Base-by-base conservation (phyloP, 495 filamentous ascomycete genomes). In the Penicillium crystallinum region DNA sequence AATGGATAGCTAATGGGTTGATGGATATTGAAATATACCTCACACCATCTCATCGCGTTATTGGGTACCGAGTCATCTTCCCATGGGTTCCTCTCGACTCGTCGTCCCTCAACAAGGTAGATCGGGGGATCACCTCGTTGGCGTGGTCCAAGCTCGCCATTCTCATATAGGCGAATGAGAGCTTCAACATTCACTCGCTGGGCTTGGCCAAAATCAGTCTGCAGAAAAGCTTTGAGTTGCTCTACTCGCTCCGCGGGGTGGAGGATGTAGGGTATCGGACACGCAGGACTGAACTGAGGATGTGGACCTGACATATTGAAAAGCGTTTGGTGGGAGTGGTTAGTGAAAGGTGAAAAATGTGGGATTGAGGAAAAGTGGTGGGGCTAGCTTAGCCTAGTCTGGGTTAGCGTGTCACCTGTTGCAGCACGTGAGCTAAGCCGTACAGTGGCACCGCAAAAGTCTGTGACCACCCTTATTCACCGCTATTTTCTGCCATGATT, bases 281-380 rank as follows among this genome's bases (percentile, higher is more conserved):
- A 49, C 40, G 42, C 51, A 22, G 42, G 49, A 42, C 29, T 39
- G 52, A 35, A 53, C 38, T 39, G 10, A 15, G 36, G 36, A 39
- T 12, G 36, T 39, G 36, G 36, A 10, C 17, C 10, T 21, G 17
- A 6, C 37, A 39, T 39, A 22, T n/a, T 39, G 19, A 12, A 14
- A 14, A 38, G 36, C 9, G 17, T 9, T n/a, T 4, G 33, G 14
- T 35, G 33, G 14, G 10, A 4, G 17, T 37, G 17, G 17, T 37
- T 19, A n/a, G 35, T 37, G 15, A 37, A 37, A 37, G 14, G n/a
- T 35, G 34, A 17, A 35, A 35, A 15, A 35, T 0, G 34, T 35
- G 34, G 34, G 34, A 35, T 17, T 35, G 11, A 14, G 11, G 31
- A n/a, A 34, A 34, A 34, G 31, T 34, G 31, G 31, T 34, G 31